Evolutionary conservation across 352 stramenopile genomes (phyloP).

Genomic region (Globisporangium cederbergense): DNA sequence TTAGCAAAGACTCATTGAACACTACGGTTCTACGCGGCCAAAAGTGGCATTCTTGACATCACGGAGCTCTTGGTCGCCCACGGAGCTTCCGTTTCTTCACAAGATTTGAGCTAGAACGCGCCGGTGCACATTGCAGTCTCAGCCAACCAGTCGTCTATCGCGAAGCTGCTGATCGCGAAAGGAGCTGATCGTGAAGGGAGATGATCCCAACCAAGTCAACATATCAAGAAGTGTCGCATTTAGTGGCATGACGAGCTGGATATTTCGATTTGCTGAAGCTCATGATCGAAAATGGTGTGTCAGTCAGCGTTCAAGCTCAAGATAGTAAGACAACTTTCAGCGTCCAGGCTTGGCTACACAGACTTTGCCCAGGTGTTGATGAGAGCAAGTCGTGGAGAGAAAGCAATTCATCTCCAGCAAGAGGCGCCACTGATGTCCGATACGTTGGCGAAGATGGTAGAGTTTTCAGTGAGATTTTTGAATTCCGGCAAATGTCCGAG

Average conservation of each 20-base stretch:
- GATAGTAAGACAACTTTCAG: background rate
- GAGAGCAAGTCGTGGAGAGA: background rate
- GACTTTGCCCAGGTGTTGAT: background rate
- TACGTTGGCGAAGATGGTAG: background rate
- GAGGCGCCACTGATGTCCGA: background rate
- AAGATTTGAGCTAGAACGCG: background rate
- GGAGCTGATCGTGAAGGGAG: too few relatives aligned
- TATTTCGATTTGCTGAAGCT: constrained; percentile 1
- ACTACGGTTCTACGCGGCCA: background rate
- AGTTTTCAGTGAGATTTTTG: background rate
- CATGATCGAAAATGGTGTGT: background rate
- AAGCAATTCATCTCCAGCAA: background rate
- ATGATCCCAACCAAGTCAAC: background rate
- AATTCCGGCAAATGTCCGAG: constrained; percentile 1
- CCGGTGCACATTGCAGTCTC: background rate
- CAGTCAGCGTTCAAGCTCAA: background rate
- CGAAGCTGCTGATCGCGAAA: background rate
- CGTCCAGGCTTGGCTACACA: background rate
- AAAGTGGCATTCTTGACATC: background rate
- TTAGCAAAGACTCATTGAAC: background rate
- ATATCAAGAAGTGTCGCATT: background rate
- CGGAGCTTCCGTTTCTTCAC: background rate
- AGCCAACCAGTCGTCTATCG: background rate
- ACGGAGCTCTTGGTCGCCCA: background rate
- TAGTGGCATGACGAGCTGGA: background rate